phyloP scores from a whole-genome alignment of 2,329 filamentous ascomycete genomes.

The Aspergillus piperis region DNA sequence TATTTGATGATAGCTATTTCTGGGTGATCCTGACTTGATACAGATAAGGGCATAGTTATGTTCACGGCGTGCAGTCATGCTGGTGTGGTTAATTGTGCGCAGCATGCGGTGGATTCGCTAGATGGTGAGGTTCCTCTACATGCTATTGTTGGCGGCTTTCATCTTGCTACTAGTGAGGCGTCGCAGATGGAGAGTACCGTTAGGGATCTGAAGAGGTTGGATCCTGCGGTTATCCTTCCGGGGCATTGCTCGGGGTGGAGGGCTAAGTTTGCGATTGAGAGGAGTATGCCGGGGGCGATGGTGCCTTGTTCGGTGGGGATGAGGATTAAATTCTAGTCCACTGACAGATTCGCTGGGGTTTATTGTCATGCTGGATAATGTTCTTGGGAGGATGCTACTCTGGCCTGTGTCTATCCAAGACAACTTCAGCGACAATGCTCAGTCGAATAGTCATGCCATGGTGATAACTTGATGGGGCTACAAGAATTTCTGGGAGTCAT shows the following conservation, averaged over 20 bases:
- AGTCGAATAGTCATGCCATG: background rate
- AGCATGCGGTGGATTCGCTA: slow-evolving; percentile 48
- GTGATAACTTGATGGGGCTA: background rate
- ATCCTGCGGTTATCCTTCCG: slow-evolving; percentile 53
- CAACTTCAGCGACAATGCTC: no score
- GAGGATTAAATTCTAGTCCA: slow-evolving; percentile 37
- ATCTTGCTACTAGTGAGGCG: slow-evolving; percentile 52
- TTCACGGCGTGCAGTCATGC: slow-evolving; percentile 61
- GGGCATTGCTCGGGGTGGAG: slow-evolving; percentile 61
- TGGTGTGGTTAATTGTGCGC: slow-evolving; percentile 55
- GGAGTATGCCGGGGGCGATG: slow-evolving; percentile 52
- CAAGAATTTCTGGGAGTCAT: no score
- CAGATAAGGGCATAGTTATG: slow-evolving; percentile 46
- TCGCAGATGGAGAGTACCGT: slow-evolving; percentile 50
- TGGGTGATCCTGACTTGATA: no score
- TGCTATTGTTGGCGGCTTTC: slow-evolving; percentile 57
- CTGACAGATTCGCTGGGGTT: background rate
- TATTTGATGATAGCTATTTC: no score
- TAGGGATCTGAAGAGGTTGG: slow-evolving; percentile 50
- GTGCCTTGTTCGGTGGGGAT: slow-evolving; percentile 56
- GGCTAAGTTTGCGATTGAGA: slow-evolving; percentile 56
- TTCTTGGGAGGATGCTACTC: no score
- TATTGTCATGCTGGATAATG: no score
- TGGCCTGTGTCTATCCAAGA: no score
- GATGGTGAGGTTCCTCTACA: slow-evolving; percentile 46